Percentiles rank a stretch among this genome's conserved stretches.
phyloP scores from a whole-genome alignment of 2,329 filamentous ascomycete species.

The Pestalotiopsis sp. region DNA sequence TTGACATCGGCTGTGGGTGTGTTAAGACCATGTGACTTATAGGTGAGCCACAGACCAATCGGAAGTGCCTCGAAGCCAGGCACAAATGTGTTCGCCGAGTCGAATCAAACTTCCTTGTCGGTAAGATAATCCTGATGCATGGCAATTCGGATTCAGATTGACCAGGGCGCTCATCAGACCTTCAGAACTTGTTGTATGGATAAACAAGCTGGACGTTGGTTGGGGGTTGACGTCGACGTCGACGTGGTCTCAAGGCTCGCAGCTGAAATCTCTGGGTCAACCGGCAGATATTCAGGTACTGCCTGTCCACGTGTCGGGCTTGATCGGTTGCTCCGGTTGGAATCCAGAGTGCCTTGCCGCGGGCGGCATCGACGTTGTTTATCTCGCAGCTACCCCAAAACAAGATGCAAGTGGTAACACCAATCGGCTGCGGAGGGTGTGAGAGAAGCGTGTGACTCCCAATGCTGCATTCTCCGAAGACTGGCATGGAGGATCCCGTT shows the following conservation, averaged over 20 bases:
- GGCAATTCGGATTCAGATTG: background rate
- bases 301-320: background rate
- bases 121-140: background rate
- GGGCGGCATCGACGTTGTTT: background rate
- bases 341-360: background rate
- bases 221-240: too few species aligned
- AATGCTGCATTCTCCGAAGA: background rate
- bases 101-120: background rate
- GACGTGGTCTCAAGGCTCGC: too few species aligned
- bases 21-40: background rate
- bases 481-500: background rate
- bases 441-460: background rate
- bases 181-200: background rate
- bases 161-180: background rate
- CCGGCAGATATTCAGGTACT: background rate
- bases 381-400: background rate
- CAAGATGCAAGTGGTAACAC: background rate
- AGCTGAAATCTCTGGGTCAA: too few species aligned
- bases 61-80: background rate
- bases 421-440: background rate
- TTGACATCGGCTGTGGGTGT: background rate
- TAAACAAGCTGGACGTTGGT: too few species aligned
- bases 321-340: background rate
- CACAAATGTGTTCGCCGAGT: background rate
- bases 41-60: background rate